Base-by-base conservation (phyloP, 257 asterid species). In the Nicotiana noctiflora region DNA sequence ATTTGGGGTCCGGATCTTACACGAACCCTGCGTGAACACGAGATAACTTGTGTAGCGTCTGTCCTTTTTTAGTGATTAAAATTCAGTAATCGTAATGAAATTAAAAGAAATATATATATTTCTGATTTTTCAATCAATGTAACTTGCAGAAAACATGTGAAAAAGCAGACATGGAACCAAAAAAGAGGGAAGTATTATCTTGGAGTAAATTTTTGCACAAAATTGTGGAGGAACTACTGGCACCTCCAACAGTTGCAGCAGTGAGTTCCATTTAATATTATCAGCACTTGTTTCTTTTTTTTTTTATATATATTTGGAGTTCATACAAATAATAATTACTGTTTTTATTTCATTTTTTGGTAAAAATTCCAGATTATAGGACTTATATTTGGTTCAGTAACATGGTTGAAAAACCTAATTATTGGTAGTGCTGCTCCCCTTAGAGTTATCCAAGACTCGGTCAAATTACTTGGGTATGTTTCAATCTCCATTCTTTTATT, bases 391-490 rank as follows among this genome's bases (percentile, higher is more conserved):
- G 98, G 98, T 65, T 86, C 94, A 40, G 87, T 92, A 25, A 12
- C 89, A 46, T 92, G 87, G 89, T 89, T 94, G 77, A 88, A 86
- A 76, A 81, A 86, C 83, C 89, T 94, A 15, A 64, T 93, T 49
- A 84, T 92, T 68, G 98, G 98, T 55, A 91, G 83, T 8, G 70
- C 8, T 83, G 97, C 98, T 83, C 98, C 97, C 4, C 80, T 94
- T 6, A 82, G 90, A 86, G 97, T 94, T 52, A 84, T 94, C 66
- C 76, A 89, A 52, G 93, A 89, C 32, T 84, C 93, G 8, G 27
- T 90, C 55, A 62, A 75, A 77, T 84, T 93, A 83, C 96, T 94
- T 6, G 98, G 98, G 98, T 94, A 89, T 0, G 82, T 77, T 18
- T 34, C 44, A 12, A 68, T 67, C 76, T 67, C 10, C 57, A 6